A percentile compares a stretch with the other conserved stretches of the same genome.
Evolutionary conservation across 2,329 filamentous ascomycete species (phyloP).

Genomic region (Zymoseptoria pseudotritici): DNA sequence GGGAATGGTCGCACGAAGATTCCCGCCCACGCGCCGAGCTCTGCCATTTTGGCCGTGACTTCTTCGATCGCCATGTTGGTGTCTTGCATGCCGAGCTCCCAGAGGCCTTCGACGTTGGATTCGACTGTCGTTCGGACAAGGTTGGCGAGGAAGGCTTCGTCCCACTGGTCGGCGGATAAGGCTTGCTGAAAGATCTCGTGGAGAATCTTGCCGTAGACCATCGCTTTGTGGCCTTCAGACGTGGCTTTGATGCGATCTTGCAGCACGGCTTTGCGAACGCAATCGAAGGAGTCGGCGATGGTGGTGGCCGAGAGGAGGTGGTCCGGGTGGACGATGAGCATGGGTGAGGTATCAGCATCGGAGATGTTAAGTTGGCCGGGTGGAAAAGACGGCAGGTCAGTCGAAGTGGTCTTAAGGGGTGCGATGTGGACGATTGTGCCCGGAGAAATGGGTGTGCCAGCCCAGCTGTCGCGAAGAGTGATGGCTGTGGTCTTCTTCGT

Average conservation of each 20-base stretch:
- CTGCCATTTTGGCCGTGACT: conserved; percentile 72
- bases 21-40: conserved; percentile 75
- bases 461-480: conserved; percentile 77
- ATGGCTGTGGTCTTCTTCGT: conserved; percentile 60
- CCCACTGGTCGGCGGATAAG: conserved; percentile 76
- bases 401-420: conserved; percentile 49
- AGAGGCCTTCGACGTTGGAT: conserved; percentile 79
- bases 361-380: conserved; percentile 65
- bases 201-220: conserved; percentile 87
- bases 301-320: conserved; percentile 92
- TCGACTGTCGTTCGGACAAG: conserved; percentile 63
- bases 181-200: conserved; percentile 95
- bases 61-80: conserved; percentile 68
- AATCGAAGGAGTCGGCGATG: conserved; percentile 92
- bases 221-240: conserved; percentile 66
- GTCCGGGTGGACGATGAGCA: conserved; percentile 89
- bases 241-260: conserved; percentile 93
- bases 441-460: conserved; percentile 65
- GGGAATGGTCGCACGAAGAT: conserved; percentile 69
- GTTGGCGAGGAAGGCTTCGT: conserved; percentile 55
- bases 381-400: not conserved
- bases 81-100: conserved; percentile 68
- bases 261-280: conserved; percentile 80
- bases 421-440: conserved; percentile 77
- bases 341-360: conserved; percentile 59